phyloP scores from a whole-genome alignment of 2,329 filamentous ascomycete genomes.

The Colletotrichum tropicale region DNA sequence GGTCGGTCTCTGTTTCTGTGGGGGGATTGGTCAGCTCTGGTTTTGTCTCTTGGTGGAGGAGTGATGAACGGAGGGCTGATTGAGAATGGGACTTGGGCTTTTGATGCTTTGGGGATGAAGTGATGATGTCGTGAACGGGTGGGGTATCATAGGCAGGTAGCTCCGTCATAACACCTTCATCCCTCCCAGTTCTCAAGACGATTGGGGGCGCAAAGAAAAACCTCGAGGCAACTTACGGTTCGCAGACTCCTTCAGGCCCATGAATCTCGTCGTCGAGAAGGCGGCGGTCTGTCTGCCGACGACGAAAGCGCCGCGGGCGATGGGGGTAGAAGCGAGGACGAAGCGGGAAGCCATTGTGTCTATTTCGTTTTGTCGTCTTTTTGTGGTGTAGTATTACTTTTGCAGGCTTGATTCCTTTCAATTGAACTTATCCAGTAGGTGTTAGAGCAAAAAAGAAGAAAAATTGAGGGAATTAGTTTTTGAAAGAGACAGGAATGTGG shows the following conservation, averaged over 20 bases:
- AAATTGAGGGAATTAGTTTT: neutral
- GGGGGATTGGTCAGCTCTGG: neutral
- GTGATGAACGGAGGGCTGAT: neutral
- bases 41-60: neutral
- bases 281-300: constrained; percentile 26
- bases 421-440: neutral
- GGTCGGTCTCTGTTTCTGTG: constrained; percentile 49
- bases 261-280: constrained; percentile 30
- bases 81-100: neutral
- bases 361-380: neutral
- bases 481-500: neutral
- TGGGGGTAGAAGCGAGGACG: constrained; percentile 25
- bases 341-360: constrained; percentile 29
- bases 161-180: neutral
- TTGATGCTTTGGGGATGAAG: neutral
- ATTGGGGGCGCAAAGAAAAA: neutral
- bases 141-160: neutral
- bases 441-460: neutral
- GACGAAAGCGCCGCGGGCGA: constrained; percentile 26
- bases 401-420: neutral
- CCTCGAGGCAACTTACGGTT: constrained; percentile 30
- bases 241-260: constrained; percentile 42
- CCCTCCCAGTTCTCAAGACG: neutral
- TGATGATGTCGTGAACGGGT: neutral
- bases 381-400: neutral